Conservation (phyloP, 2,329 filamentous ascomycete species). For the Periconia macrospinosa region DNA sequence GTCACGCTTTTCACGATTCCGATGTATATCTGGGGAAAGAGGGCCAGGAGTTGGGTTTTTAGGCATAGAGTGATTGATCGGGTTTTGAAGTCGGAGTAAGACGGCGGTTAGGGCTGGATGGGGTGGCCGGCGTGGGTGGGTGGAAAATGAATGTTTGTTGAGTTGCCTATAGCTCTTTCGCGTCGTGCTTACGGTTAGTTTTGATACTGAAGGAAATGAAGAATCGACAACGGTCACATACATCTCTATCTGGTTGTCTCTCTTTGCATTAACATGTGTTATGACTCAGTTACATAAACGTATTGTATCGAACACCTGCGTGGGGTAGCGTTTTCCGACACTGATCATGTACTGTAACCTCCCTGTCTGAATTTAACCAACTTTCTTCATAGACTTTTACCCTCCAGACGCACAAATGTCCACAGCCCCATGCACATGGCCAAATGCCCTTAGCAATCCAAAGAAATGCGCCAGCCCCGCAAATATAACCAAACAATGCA, state of each 20-base stretch:
- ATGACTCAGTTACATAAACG: too few species aligned
- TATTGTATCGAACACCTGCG: too few species aligned
- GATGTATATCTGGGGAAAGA: conserved; percentile 31
- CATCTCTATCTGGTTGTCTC: too few species aligned
- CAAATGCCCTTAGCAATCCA: conserved; percentile 44
- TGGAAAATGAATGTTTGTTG: not conserved
- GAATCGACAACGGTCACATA: too few species aligned
- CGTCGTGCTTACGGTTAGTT: too few species aligned
- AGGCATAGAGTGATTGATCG: conserved; percentile 20
- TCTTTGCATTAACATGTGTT: too few species aligned
- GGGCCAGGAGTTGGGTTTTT: conserved; percentile 37
- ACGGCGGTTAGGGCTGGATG: not conserved
- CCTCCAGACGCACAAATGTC: conserved; percentile 3
- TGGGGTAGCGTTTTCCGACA: too few species aligned
- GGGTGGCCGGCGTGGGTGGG: not conserved
- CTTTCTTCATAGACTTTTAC: too few species aligned
- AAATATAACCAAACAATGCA: conserved; percentile 52
- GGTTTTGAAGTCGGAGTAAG: conserved; percentile 12
- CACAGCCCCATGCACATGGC: conserved; percentile 24
- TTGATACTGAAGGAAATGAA: too few species aligned
- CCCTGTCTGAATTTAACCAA: too few species aligned
- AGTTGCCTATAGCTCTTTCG: not conserved
- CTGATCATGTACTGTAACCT: too few species aligned
- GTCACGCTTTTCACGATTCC: conserved; percentile 25
- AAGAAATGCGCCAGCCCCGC: conserved; percentile 40